Conservation (phyloP, 129 eudicot genomes). For the Silybum marianum region DNA sequence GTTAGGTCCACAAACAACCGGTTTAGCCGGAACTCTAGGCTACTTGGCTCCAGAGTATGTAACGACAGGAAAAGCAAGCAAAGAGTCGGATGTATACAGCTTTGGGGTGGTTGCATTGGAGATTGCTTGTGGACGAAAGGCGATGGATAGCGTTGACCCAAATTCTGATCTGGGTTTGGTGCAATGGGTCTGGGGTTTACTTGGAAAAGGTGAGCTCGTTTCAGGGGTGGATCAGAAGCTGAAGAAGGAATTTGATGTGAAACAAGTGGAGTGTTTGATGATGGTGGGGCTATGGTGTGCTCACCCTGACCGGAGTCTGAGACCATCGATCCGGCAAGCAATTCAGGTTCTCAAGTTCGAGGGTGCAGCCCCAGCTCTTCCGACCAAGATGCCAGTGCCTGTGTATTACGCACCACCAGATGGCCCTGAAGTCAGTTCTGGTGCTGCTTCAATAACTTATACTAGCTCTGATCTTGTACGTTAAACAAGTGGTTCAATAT, state of each 20-base stretch:
- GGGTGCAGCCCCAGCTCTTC: conserved; percentile 45
- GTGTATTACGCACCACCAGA: conserved; percentile 29
- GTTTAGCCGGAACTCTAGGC: conserved; percentile 60
- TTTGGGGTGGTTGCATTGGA: conserved; percentile 60
- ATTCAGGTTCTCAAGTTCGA: conserved; percentile 61
- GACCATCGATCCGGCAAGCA: conserved; percentile 62
- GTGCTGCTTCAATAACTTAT: conserved; percentile 35
- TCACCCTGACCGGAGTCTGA: conserved; percentile 48
- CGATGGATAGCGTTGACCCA: conserved; percentile 19
- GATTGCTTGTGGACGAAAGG: conserved; percentile 49
- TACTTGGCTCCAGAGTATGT: conserved; percentile 66
- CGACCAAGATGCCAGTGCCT: conserved; percentile 44
- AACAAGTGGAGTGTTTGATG: conserved; percentile 52
- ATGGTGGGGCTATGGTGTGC: conserved; percentile 61
- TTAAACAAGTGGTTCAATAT: background rate
- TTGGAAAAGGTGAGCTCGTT: conserved; percentile 45
- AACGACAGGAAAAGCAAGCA: conserved; percentile 52
- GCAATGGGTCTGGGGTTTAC: conserved; percentile 52
- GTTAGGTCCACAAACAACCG: conserved; percentile 55
- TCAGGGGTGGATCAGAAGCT: conserved; percentile 39
- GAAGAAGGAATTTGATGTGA: conserved; percentile 19
- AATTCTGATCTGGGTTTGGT: conserved; percentile 37
- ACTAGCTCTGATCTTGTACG: conserved; percentile 42
- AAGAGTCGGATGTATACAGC: conserved; percentile 61
- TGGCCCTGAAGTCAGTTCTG: conserved; percentile 31